A percentile compares a stretch with the other conserved stretches of the same genome.
phyloP scores from a whole-genome alignment of 192 early-diverging fungal species.

The Funneliformis geosporum region DNA sequence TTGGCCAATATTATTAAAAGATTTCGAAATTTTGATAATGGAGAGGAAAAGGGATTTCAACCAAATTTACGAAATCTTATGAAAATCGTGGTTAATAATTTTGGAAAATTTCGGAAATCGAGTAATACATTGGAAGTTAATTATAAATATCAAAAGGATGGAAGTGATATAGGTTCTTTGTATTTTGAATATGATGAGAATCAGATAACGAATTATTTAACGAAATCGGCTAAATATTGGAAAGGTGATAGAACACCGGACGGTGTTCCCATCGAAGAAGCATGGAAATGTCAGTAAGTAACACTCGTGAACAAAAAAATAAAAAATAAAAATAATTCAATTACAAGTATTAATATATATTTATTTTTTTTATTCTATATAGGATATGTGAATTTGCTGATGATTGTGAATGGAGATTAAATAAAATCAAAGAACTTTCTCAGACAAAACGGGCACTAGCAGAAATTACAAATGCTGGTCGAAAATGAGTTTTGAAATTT shows the following conservation, averaged over 20 bases:
- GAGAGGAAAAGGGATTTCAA: neutral
- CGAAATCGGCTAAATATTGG: neutral
- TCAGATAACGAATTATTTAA: conserved; percentile 4
- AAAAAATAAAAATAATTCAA: too few species aligned
- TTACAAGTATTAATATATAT: neutral
- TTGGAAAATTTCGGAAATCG: neutral
- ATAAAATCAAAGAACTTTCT: conserved; percentile 14
- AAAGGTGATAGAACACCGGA: conserved; percentile 13
- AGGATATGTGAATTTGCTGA: conserved; percentile 29
- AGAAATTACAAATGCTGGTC: neutral
- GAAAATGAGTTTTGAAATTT: neutral
- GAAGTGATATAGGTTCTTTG: neutral
- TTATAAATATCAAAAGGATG: conserved; percentile 24
- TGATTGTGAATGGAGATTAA: conserved; percentile 26
- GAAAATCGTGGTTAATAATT: neutral
- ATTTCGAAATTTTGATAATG: neutral
- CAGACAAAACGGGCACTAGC: neutral
- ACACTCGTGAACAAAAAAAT: neutral
- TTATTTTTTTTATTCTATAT: neutral
- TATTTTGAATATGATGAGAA: conserved; percentile 17
- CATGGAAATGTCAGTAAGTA: conserved; percentile 31
- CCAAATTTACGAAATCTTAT: conserved; percentile 15
- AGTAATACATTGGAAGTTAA: conserved; percentile 18
- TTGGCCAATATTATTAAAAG: conserved; percentile 3
- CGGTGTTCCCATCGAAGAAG: conserved; percentile 28